phyloP scores from a whole-genome alignment of 2,329 filamentous ascomycete species.

The Nothopassalora personata region DNA sequence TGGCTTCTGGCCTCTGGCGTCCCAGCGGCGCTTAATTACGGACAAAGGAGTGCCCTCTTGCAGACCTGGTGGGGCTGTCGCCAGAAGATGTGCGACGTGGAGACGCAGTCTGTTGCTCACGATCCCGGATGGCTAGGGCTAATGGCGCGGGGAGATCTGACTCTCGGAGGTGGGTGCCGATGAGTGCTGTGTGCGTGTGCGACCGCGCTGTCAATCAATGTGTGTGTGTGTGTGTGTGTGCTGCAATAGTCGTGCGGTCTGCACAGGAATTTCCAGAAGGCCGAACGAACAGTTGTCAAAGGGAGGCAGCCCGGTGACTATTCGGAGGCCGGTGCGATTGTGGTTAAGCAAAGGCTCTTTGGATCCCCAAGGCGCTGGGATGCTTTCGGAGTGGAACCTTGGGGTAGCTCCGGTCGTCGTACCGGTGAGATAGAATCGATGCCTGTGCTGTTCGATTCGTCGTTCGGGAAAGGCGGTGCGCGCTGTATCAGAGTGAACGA shows the following conservation, averaged over 20 bases:
- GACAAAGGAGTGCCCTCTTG: constrained; percentile 1
- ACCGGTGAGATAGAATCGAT: neutral
- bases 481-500: neutral
- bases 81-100: constrained; percentile 16
- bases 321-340: constrained; percentile 10
- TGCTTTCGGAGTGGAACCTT: neutral
- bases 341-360: neutral
- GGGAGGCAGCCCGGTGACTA: constrained; percentile 3
- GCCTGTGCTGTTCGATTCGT: neutral
- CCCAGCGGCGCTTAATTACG: constrained; percentile 3
- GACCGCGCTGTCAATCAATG: constrained; percentile 14
- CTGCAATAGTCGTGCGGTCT: neutral
- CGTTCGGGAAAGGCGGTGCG: neutral
- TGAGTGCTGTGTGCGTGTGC: constrained; percentile 8
- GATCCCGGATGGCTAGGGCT: neutral
- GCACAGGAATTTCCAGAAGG: neutral
- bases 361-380: neutral
- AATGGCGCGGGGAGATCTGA: constrained; percentile 13
- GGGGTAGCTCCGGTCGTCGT: neutral
- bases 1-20: neutral
- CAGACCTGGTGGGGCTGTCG: neutral
- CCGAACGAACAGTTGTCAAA: neutral
- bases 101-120: constrained; percentile 2
- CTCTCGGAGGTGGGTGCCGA: constrained; percentile 5
- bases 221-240: neutral